Evolutionary conservation across 768 basidiomycete species (phyloP).

Genomic region (Crassisporium funariophilum): DNA sequence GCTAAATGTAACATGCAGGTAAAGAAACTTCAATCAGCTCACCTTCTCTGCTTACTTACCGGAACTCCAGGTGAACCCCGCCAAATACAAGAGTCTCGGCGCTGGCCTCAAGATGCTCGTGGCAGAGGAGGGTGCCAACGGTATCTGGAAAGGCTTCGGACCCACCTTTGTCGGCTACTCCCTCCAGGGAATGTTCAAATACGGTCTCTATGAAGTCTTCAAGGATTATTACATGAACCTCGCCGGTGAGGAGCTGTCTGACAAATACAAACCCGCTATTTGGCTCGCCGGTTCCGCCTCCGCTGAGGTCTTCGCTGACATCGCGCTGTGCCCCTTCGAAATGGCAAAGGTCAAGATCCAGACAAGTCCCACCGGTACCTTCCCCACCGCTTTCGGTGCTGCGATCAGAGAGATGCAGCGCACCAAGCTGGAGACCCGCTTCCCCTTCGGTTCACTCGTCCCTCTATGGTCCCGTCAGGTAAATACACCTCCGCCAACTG

Average conservation of each 20-base stretch:
- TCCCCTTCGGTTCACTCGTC: slow-evolving; percentile 82
- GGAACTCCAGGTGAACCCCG: slow-evolving; percentile 63
- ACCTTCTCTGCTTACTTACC: neutral
- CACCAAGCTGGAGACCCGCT: slow-evolving; percentile 72
- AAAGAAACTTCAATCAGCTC: slow-evolving; percentile 17
- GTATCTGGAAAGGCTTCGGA: slow-evolving; percentile 93
- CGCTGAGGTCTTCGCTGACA: slow-evolving; percentile 94
- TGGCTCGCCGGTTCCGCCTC: slow-evolving; percentile 95
- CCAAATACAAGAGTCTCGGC: slow-evolving; percentile 71
- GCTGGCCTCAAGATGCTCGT: slow-evolving; percentile 65
- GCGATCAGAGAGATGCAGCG: slow-evolving; percentile 72
- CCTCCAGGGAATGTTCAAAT: slow-evolving; percentile 97
- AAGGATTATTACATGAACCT: slow-evolving; percentile 91
- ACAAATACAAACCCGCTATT: slow-evolving; percentile 85
- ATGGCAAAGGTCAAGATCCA: slow-evolving; percentile 94
- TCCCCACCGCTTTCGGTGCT: slow-evolving; percentile 74
- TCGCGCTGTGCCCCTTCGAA: slow-evolving; percentile 94
- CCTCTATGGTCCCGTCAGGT: slow-evolving; percentile 91
- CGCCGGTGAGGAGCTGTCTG: slow-evolving; percentile 78
- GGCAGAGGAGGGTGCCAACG: slow-evolving; percentile 79
- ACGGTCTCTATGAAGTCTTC: slow-evolving; percentile 96
- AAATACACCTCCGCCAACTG: slow-evolving; percentile 14
- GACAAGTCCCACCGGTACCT: slow-evolving; percentile 72
- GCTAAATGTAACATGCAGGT: slow-evolving; percentile 95
- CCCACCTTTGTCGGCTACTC: slow-evolving; percentile 95